These are phyloP conservation scores for Blastobotrys muscicola DNA, from an alignment of 805 yeast species.

Conservation along the genomic window DNA sequence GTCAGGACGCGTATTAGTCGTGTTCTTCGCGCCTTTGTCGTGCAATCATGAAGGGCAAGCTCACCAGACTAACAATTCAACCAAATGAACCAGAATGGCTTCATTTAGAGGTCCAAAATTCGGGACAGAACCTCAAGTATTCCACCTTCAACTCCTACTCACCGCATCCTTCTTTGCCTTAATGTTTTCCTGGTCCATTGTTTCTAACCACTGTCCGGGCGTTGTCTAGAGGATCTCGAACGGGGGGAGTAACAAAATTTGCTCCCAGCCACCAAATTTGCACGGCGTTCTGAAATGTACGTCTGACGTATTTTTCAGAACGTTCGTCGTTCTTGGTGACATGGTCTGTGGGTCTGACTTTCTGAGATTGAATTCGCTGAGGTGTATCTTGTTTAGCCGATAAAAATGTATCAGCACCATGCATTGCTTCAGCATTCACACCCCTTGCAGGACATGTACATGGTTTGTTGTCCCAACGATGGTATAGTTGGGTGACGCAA, in stretches of 20 bases:
- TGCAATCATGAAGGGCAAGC: neutral
- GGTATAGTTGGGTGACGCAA: constrained; percentile 1
- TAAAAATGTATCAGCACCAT: too few species aligned
- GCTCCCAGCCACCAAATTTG: too few species aligned
- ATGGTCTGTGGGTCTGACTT: neutral
- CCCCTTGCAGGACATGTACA: too few species aligned
- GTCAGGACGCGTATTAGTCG: neutral
- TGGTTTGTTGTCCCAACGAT: too few species aligned
- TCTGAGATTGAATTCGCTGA: neutral
- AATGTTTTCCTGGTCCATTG: constrained; percentile 8
- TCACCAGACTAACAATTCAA: neutral
- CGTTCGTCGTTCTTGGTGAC: neutral
- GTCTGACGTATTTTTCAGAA: neutral
- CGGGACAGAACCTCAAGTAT: neutral
- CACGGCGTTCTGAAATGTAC: neutral
- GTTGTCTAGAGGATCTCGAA: neutral
- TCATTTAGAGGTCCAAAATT: too few species aligned
- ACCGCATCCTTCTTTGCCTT: constrained; percentile 29
- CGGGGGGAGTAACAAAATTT: too few species aligned
- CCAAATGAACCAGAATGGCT: too few species aligned
- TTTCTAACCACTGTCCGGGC: neutral
- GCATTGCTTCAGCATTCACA: too few species aligned
- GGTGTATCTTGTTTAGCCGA: neutral
- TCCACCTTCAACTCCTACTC: constrained; percentile 12
- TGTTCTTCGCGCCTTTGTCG: neutral